These are phyloP conservation scores for Beauveria rudraprayagi DNA, from an alignment of 2,329 filamentous ascomycete genomes.

Conservation along the genomic window DNA sequence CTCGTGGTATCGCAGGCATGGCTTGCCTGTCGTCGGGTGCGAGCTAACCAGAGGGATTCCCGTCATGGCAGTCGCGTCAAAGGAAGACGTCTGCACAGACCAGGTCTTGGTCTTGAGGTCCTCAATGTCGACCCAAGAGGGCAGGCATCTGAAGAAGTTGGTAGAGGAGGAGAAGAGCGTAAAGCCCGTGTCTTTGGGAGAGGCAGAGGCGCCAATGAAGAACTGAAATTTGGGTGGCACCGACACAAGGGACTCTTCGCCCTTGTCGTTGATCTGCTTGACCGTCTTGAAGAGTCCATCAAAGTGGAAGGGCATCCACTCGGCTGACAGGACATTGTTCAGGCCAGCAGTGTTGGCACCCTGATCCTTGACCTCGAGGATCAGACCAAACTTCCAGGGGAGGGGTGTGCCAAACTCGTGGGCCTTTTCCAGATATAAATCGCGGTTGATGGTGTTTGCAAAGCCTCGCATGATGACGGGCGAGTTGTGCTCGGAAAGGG, in stretches of 20 bases:
- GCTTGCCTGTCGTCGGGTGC: slow-evolving; percentile 36
- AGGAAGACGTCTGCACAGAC: slow-evolving; percentile 40
- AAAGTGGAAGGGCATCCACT: slow-evolving; percentile 51
- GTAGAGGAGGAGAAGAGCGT: slow-evolving; percentile 47
- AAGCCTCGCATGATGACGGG: slow-evolving; percentile 48
- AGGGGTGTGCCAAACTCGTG: slow-evolving; percentile 37
- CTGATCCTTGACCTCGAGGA: slow-evolving; percentile 43
- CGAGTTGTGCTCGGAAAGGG: slow-evolving; percentile 40
- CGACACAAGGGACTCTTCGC: slow-evolving; percentile 32
- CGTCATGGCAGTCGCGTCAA: slow-evolving; percentile 34
- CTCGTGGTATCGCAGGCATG: slow-evolving; percentile 47
- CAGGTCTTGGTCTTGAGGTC: slow-evolving; percentile 35
- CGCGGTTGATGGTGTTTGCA: slow-evolving; percentile 34
- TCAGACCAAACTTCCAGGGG: slow-evolving; percentile 45
- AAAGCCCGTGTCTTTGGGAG: slow-evolving; percentile 43
- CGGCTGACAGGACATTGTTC: slow-evolving; percentile 45
- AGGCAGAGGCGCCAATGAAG: slow-evolving; percentile 38
- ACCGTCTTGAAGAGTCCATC: slow-evolving; percentile 49
- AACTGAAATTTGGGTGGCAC: slow-evolving; percentile 43
- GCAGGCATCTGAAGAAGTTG: slow-evolving; percentile 39
- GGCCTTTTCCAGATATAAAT: slow-evolving; percentile 37
- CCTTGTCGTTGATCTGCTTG: slow-evolving; percentile 29
- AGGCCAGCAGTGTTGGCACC: slow-evolving; percentile 33
- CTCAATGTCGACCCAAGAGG: slow-evolving; percentile 27
- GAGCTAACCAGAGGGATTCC: slow-evolving; percentile 35